Percentiles rank a stretch among this genome's conserved stretches.
phyloP scores from a whole-genome alignment of 768 basidiomycete species.

The Stropharia rugosoannulata region DNA sequence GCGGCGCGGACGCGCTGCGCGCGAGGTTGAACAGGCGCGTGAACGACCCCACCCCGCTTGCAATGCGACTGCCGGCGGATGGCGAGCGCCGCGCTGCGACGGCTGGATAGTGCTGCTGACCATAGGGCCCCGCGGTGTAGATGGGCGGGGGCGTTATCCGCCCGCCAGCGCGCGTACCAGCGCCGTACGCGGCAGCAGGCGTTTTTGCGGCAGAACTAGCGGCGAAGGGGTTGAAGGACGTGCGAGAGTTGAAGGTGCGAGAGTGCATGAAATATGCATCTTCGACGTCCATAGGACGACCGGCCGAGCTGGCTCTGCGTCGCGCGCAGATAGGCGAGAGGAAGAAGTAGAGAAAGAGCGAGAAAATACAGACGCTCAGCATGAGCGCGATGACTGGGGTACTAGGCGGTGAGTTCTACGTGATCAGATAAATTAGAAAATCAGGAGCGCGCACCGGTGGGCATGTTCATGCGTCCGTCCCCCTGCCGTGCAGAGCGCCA shows the following conservation, averaged over 20 bases:
- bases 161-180: no score
- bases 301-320: neutral
- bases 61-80: neutral
- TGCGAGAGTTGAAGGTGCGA: neutral
- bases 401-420: neutral
- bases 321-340: conserved; percentile 9
- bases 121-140: no score
- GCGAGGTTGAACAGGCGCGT: neutral
- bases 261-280: conserved; percentile 3
- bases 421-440: neutral
- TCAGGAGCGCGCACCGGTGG: neutral
- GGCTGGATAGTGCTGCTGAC: neutral
- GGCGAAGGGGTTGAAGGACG: neutral
- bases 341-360: conserved; percentile 13
- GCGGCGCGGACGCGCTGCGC: conserved; percentile 4
- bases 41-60: neutral
- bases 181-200: no score
- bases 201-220: no score
- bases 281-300: neutral
- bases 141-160: no score
- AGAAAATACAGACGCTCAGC: conserved; percentile 8
- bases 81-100: neutral
- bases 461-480: neutral
- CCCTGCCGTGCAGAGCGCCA: neutral
- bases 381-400: conserved; percentile 10